phyloP scores from a whole-genome alignment of 2,329 filamentous ascomycete species.

The Verticillium longisporum region DNA sequence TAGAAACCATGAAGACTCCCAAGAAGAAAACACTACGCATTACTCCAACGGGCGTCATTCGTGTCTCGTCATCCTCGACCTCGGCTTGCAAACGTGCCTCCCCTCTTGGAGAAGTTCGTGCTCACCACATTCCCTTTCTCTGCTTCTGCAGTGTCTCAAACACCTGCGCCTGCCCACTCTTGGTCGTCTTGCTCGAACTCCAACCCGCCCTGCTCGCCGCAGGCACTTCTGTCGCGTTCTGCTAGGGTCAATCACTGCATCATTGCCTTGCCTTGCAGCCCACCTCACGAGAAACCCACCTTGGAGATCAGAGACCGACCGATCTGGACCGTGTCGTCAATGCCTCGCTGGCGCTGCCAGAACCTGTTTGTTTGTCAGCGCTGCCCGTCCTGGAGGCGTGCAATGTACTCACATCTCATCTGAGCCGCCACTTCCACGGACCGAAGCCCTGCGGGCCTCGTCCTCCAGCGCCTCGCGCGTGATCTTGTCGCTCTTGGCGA shows the following conservation, averaged over 20 bases:
- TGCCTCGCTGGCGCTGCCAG: constrained; percentile 54
- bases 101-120: no score
- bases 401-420: constrained; percentile 40
- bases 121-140: background rate
- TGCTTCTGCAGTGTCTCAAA: background rate
- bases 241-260: background rate
- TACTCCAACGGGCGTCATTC: background rate
- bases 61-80: background rate
- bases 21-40: background rate
- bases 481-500: constrained; percentile 53
- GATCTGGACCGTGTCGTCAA: constrained; percentile 50
- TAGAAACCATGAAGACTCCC: background rate
- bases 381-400: background rate
- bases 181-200: background rate
- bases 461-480: constrained; percentile 60
- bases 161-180: background rate
- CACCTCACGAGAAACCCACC: constrained; percentile 14
- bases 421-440: constrained; percentile 39
- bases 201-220: background rate
- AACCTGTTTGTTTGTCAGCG: constrained; percentile 34
- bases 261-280: background rate
- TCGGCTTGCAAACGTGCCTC: background rate
- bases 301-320: constrained; percentile 49
- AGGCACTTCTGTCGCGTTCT: background rate
- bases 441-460: constrained; percentile 45